Base-by-base conservation (phyloP, 1,284 basidiomycete genomes). In the Leccinum glutinopallens region DNA sequence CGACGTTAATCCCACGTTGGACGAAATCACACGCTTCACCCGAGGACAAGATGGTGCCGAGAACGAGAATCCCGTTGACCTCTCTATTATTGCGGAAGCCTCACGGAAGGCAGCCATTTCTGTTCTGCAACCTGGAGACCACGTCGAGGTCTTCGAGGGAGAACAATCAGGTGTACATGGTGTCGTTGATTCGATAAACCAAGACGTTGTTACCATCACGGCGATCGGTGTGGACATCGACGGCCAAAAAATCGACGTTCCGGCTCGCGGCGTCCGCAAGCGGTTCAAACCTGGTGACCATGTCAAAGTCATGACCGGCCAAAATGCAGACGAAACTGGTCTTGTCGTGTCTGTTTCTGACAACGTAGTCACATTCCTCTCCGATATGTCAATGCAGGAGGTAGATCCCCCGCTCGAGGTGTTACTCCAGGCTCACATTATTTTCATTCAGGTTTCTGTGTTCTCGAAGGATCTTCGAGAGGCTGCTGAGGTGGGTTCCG, bases 381-480 rank as follows among this genome's bases (percentile, higher is more conserved):
- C 94, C n/a, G 97, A 98, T 77, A 91, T 98, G 87, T 92, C 92
- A 5, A 90, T 96, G 85, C 91, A 94, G 74, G 96, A 99, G 85
- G 93, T 90, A 66, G 61, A 78, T 69, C 6, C 6, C 49, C 60
- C 29, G 54, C 25, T 51, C 15, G 13, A 25, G 10, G 1, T 54
- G 13, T 22, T 51, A 9, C 51, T 49, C 4, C 25, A 62, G 65
- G 37, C 57, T 43, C 37, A 64, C 41, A 35, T 33, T 41, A 9
- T 32, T 59, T 60, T 19, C 19, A 70, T 57, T 46, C 57, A 94
- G 93, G 91, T 98, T 61, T 94, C 93, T 56, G 97, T 97, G 2
- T 99, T 99, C 80, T 93, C 95, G 0, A 98, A 97, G 80, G 97
- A 99, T 79, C 82, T 99, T 41, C 91, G 97, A 72, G 96, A 97